These are phyloP conservation scores for Leccinum rimulosum DNA, from an alignment of 768 basidiomycete species.

Conservation along the genomic window DNA sequence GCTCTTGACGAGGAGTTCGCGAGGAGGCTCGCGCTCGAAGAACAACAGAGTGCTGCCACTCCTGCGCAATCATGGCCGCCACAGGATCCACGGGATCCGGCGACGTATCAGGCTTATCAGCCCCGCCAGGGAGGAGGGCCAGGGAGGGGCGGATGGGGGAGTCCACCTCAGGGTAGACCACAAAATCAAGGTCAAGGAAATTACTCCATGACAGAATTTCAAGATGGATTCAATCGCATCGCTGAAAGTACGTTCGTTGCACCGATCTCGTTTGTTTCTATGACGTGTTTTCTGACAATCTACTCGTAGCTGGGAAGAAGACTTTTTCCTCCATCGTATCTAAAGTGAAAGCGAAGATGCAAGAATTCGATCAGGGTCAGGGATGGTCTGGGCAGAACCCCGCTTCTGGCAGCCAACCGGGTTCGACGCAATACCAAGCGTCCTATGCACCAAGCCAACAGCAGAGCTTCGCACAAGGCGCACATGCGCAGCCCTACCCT, in stretches of 20 bases:
- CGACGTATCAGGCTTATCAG: constrained; percentile 26
- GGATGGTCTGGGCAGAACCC: constrained; percentile 17
- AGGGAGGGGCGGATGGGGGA: constrained; percentile 7
- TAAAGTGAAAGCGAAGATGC: constrained; percentile 82
- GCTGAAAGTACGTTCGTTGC: constrained; percentile 63
- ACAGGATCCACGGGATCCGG: constrained; percentile 6
- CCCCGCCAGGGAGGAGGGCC: constrained; percentile 10
- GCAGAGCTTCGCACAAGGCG: constrained; percentile 2
- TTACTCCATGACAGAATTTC: constrained; percentile 64
- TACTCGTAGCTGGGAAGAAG: constrained; percentile 63
- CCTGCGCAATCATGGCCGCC: constrained; percentile 17
- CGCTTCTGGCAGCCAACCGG: not conserved
- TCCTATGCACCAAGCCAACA: not conserved
- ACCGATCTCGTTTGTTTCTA: not conserved
- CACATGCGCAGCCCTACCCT: constrained; percentile 7
- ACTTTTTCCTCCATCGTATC: constrained; percentile 69
- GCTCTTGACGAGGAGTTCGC: constrained; percentile 82
- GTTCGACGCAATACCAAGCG: not conserved
- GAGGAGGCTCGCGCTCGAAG: constrained; percentile 66
- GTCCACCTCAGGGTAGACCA: constrained; percentile 1
- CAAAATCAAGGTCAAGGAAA: constrained; percentile 26
- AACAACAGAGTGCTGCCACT: constrained; percentile 31
- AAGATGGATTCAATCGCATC: constrained; percentile 71
- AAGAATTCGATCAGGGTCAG: constrained; percentile 64
- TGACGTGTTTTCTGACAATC: not conserved